Base-by-base conservation (phyloP, 2,329 filamentous ascomycete species). In the Didymella glomerata region DNA sequence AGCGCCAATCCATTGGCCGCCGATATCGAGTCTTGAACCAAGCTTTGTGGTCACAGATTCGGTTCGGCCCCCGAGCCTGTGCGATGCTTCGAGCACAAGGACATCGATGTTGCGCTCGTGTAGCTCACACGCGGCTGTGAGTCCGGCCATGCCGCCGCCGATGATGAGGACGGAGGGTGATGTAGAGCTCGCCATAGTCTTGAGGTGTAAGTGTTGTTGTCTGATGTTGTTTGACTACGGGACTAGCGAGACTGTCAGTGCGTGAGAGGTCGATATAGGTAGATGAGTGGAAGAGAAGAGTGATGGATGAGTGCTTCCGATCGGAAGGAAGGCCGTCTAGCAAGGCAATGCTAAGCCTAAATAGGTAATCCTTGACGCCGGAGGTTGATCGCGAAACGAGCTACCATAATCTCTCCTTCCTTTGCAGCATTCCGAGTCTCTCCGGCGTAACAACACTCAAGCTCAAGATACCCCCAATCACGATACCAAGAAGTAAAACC, bases 401-500 rank as follows among this genome's bases (percentile, higher is more conserved):
- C 38, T 41, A 68, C 40, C 69, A 47, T 20, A 69, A 48, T 20
- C 40, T 46, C 28, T 70, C 68, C 54, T 69, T 71, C 36, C 60
- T 48, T 60, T 69, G 67, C 45, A 75, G 30, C 50, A 45, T 53
- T 18, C 52, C 40, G 32, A 73, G 52, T 25, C 65, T 59, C 42
- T 75, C 71, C 20, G 70, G 69, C 27, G 63, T 56, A 20, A 69
- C 68, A 32, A 74, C 32, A 22, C 67, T 69, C 42, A 73, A 9
- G 14, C 64, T 59, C 57, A 68, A n/a, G 14, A 65, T 64, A 1
- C 66, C 68, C 0, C 74, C 74, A 51, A 77, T 74, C 2, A 74
- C 40, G 14, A 75, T 67, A 2, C 72, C 68, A 47, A 77, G 28
- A 34, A 77, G n/a, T 46, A 68, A 55, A 18, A 73, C 66, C n/a